Evolutionary conservation across 768 basidiomycete genomes (phyloP), one percentile per base, ranked within the genome.

Genomic region (Boletus subparvulus): DNA sequence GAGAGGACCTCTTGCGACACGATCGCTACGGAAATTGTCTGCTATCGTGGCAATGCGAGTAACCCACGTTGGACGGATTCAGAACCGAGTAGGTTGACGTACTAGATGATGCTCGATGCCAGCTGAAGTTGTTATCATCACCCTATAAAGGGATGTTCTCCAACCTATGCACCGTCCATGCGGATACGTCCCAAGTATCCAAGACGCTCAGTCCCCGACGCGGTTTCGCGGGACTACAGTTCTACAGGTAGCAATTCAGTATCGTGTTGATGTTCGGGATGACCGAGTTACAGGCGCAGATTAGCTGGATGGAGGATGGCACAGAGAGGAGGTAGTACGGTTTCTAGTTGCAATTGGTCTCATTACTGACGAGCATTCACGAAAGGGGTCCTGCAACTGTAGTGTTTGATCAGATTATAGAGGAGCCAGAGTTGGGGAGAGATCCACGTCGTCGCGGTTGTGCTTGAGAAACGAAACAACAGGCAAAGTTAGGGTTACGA

Each of bases 371-470:
- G 19, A n/a, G 37, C 17, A 13, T 14, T 36, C 24, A 16, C n/a
- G 1, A 52, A 39, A 71, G 70, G 55, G 69, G 71, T n/a, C 69
- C 70, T 17, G 70, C 70, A 33, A 63, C 63, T 2, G 69, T 71
- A 2, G 70, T 71, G 4, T 71, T 71, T 52, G 71, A 71, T 50
- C 69, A 71, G 41, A 61, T 71, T n/a, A 57, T 71, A 0, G 70
- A 71, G 44, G 69, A 71, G 36, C 83, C 14, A 96, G 78, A 0
- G 89, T 90, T 6, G 92, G 93, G 6, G 92, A 91, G 11, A 89
- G 78, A 65, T 95, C 93, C 24, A 94, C 88, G 64, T 95, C 90
- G 56, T 90, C 87, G 47, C 78, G 77, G 65, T 95, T 95, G 64
- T 94, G 87, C 58, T 87, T 83, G 3, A 91, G 73, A 3, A 91